Base-by-base conservation (phyloP, 139 green algal genomes). In the Spirogloea muscicola region DNA sequence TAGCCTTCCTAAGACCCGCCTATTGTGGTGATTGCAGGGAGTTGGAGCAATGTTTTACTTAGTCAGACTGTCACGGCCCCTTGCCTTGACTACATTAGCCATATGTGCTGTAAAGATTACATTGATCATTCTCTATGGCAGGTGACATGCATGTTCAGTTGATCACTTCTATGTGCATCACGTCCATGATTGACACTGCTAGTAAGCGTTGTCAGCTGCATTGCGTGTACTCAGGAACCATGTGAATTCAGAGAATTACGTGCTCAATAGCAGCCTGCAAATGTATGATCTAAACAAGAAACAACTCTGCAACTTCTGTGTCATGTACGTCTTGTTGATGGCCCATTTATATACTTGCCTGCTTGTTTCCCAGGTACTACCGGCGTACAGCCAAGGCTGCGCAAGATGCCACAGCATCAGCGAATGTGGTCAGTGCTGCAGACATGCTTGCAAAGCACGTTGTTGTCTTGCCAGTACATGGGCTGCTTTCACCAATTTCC, bases 21-120 rank as follows among this genome's bases (percentile, higher is more conserved):
- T n/a, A n/a, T n/a, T n/a, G n/a, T n/a, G n/a, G n/a, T n/a, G 0
- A 3, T 60, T 25, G 49, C 68, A 76, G 68, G 49, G 1, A 13
- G 41, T 84, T 87, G 88, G 90, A 42, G 90, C 88, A 0, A 68
- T 82, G 0, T 46, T 74, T 3, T 94, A 94, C 81, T 88, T 95
- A n/a, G 74, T 82, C 7, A 18, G 58, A 0, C 63, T 92, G 52
- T 91, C 85, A 16, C 86, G 85, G 1, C n/a, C 61, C 4, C 83
- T 94, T 61, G 86, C 87, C 13, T 59, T 49, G 9, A 71, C 86
- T 2, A 87, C 77, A 1, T 62, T 85, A 3, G 83, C 25, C 9
- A 82, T 93, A 27, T 85, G 63, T 2, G 73, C 51, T 0, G 49
- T 86, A 36, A 79, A 92, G 60, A 90, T 87, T 86, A 48, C 57